Percentiles rank a stretch among this genome's conserved stretches.
Evolutionary conservation across 148 eudicot genomes (phyloP).

Genomic region (Vaccinium vitisidaea): DNA sequence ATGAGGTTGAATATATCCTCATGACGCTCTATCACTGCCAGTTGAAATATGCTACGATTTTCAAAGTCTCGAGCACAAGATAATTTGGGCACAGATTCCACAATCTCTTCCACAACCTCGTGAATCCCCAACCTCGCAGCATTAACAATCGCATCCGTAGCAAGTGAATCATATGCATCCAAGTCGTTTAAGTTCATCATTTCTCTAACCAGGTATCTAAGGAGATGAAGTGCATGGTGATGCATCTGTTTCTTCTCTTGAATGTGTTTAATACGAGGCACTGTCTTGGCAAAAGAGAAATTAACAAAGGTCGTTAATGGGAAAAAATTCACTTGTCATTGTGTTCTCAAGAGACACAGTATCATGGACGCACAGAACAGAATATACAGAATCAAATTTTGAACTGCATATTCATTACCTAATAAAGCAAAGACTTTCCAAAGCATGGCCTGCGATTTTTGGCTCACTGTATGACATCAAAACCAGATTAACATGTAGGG

Average conservation of each 20-base stretch:
- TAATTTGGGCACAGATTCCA: conserved; percentile 19
- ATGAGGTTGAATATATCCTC: conserved; percentile 27
- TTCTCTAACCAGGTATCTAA: conserved; percentile 16
- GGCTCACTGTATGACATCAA: background rate
- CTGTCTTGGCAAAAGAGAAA: background rate
- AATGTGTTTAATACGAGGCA: conserved; percentile 13
- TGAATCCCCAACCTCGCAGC: conserved; percentile 28
- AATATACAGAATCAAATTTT: no score
- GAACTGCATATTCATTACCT: background rate
- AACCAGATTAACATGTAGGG: background rate
- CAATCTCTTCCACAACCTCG: conserved; percentile 25
- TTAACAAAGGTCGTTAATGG: no score
- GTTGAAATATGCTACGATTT: conserved; percentile 23
- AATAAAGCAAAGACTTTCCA: background rate
- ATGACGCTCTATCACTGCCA: conserved; percentile 25
- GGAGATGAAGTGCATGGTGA: conserved; percentile 18
- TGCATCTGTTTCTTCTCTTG: conserved; percentile 10
- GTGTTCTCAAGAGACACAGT: no score
- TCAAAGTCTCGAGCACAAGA: conserved; percentile 22
- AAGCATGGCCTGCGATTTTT: background rate
- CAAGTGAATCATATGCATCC: background rate
- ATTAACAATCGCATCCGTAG: background rate
- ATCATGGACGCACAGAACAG: no score
- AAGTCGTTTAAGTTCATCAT: background rate
- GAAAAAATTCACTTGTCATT: no score